phyloP scores from a whole-genome alignment of 345 rosid species.

The Triadica sebifera region DNA sequence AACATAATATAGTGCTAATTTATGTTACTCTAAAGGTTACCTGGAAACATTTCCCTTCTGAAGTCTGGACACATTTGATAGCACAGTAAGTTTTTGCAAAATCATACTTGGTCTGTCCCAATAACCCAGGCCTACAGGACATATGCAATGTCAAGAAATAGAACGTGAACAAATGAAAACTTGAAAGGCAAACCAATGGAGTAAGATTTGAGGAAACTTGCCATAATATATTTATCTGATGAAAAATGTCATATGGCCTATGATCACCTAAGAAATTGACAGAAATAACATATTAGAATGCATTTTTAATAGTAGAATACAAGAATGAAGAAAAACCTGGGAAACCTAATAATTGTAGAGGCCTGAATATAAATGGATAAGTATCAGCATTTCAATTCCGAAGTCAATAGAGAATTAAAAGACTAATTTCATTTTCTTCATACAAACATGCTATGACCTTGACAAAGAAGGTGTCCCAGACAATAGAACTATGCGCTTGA shows the following conservation, averaged over 20 bases:
- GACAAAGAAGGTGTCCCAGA: slow-evolving; percentile 98
- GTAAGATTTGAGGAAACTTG: slow-evolving; percentile 37
- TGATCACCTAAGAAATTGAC: slow-evolving; percentile 52
- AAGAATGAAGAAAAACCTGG: slow-evolving; percentile 4
- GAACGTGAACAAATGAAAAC: slow-evolving; percentile 10
- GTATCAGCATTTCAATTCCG: slow-evolving; percentile 9
- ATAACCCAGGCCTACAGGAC: slow-evolving; percentile 79
- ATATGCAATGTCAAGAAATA: slow-evolving; percentile 29
- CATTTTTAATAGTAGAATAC: not conserved
- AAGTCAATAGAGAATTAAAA: not conserved
- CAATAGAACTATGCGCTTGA: slow-evolving; percentile 68
- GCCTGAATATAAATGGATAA: not conserved
- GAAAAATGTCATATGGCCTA: slow-evolving; percentile 97
- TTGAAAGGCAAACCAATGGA: slow-evolving; percentile 16
- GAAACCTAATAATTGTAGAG: not conserved
- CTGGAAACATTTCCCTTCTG: slow-evolving; percentile 67
- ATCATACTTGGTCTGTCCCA: slow-evolving; percentile 84
- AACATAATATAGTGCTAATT: slow-evolving; percentile 9
- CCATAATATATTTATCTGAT: slow-evolving; percentile 94
- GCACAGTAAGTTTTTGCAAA: slow-evolving; percentile 87
- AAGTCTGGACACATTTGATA: slow-evolving; percentile 46
- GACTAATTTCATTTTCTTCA: slow-evolving; percentile 11
- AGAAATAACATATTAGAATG: slow-evolving; percentile 35
- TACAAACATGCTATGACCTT: slow-evolving; percentile 57
- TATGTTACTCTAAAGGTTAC: slow-evolving; percentile 39